These are phyloP conservation scores for Dovyalis caffra DNA, from an alignment of 345 rosid genomes.

Conservation along the genomic window DNA sequence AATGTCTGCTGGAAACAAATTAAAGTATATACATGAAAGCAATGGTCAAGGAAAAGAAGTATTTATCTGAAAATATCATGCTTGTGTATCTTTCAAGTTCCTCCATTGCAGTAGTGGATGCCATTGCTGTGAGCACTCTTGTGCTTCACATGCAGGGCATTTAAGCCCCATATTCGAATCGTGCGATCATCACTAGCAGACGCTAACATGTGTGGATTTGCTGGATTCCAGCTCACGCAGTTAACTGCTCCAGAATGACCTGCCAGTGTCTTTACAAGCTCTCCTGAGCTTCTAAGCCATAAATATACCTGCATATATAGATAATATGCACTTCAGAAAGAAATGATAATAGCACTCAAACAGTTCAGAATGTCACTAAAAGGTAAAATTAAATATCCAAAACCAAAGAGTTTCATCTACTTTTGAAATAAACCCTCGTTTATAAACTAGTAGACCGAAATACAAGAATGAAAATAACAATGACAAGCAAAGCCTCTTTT, in stretches of 20 bases:
- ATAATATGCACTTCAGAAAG: background rate
- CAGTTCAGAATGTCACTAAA: background rate
- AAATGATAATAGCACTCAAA: background rate
- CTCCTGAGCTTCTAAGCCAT: slow-evolving; percentile 61
- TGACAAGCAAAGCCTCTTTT: background rate
- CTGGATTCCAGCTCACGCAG: slow-evolving; percentile 76
- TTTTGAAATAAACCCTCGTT: background rate
- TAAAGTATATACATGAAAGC: slow-evolving; percentile 43
- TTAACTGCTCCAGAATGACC: slow-evolving; percentile 74
- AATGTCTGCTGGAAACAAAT: slow-evolving; percentile 34
- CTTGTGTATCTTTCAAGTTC: slow-evolving; percentile 3
- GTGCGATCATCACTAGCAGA: slow-evolving; percentile 72
- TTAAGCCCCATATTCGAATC: slow-evolving; percentile 72
- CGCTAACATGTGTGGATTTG: slow-evolving; percentile 66
- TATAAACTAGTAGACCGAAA: background rate
- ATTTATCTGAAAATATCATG: background rate
- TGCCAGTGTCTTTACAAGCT: slow-evolving; percentile 43
- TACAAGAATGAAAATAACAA: background rate
- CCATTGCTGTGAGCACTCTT: slow-evolving; percentile 21
- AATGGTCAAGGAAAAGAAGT: slow-evolving; percentile 29
- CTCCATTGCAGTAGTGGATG: slow-evolving; percentile 28
- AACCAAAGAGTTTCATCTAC: background rate
- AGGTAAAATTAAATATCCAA: background rate
- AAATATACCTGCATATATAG: slow-evolving; percentile 51
- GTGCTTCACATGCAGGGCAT: slow-evolving; percentile 31